Conservation (phyloP, 2,329 filamentous ascomycete species). For the Cordyceps cicadae region DNA sequence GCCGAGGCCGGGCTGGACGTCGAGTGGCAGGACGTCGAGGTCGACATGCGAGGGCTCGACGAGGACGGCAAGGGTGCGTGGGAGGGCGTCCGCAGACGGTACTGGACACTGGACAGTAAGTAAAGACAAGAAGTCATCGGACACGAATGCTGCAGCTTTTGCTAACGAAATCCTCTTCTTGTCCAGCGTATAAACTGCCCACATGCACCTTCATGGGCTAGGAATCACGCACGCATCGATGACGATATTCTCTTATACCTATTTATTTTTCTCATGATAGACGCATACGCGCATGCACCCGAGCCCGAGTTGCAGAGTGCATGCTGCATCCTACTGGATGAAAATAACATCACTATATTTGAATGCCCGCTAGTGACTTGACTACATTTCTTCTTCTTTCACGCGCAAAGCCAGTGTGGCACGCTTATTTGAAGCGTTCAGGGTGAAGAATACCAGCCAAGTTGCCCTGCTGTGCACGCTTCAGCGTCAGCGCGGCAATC, state of each 20-base stretch:
- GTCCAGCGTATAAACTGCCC: slow-evolving; percentile 60
- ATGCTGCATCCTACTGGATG: neutral
- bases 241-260: neutral
- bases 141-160: too few species aligned
- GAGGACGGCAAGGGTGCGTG: slow-evolving; percentile 66
- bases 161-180: slow-evolving; percentile 17
- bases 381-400: neutral
- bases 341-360: neutral
- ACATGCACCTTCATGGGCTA: slow-evolving; percentile 66
- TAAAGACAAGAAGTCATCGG: slow-evolving; percentile 11
- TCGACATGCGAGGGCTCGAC: slow-evolving; percentile 59
- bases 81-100: slow-evolving; percentile 79
- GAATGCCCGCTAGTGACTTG: neutral
- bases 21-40: slow-evolving; percentile 71
- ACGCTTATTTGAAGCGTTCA: slow-evolving; percentile 45
- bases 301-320: neutral
- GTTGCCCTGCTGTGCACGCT: slow-evolving; percentile 56
- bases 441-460: slow-evolving; percentile 56
- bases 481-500: slow-evolving; percentile 68
- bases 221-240: neutral
- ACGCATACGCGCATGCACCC: neutral
- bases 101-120: slow-evolving; percentile 76
- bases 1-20: slow-evolving; percentile 84
- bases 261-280: slow-evolving; percentile 1
- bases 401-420: neutral